Percentiles rank a stretch among this genome's conserved stretches.
Evolutionary conservation across 306 rosid species (phyloP).

Genomic region (Cicer judaicum): DNA sequence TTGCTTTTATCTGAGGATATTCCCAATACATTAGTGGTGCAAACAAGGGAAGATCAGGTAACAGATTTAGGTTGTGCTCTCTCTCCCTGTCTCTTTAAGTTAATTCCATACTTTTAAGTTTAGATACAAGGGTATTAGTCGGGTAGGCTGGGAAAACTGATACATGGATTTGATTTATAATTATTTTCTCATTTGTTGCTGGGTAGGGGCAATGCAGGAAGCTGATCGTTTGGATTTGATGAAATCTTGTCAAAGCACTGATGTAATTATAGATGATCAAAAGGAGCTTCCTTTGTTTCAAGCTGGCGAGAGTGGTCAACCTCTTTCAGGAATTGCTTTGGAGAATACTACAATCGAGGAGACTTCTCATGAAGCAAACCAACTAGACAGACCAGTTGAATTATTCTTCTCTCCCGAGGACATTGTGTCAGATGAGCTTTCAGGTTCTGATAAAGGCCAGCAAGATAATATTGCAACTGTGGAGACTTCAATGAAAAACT

Average conservation of each 20-base stretch:
- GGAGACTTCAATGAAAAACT: conserved; percentile 44
- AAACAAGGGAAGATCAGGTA: conserved; percentile 83
- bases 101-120: conserved; percentile 22
- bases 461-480: conserved; percentile 48
- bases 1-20: conserved; percentile 45
- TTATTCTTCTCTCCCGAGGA: conserved; percentile 49
- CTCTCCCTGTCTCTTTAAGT: conserved; percentile 51
- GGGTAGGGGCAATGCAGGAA: conserved; percentile 96
- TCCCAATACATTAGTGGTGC: conserved; percentile 51
- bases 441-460: conserved; percentile 45
- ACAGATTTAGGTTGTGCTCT: conserved; percentile 93
- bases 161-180: conserved; percentile 59
- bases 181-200: conserved; percentile 81
- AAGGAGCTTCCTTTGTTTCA: conserved; percentile 46
- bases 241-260: conserved; percentile 50
- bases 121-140: conserved; percentile 36
- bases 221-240: conserved; percentile 62
- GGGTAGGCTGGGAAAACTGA: conserved; percentile 44
- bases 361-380: conserved; percentile 47
- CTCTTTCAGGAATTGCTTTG: conserved; percentile 46
- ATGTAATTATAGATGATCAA: conserved; percentile 53
- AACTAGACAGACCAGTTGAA: conserved; percentile 48
- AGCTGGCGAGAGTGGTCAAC: conserved; percentile 47
- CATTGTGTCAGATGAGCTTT: conserved; percentile 46
- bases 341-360: conserved; percentile 46